Evolutionary conservation across 2,329 filamentous ascomycete species (phyloP), one percentile per base, ranked within the genome.

Genomic region (Cladobotryum protrusum): DNA sequence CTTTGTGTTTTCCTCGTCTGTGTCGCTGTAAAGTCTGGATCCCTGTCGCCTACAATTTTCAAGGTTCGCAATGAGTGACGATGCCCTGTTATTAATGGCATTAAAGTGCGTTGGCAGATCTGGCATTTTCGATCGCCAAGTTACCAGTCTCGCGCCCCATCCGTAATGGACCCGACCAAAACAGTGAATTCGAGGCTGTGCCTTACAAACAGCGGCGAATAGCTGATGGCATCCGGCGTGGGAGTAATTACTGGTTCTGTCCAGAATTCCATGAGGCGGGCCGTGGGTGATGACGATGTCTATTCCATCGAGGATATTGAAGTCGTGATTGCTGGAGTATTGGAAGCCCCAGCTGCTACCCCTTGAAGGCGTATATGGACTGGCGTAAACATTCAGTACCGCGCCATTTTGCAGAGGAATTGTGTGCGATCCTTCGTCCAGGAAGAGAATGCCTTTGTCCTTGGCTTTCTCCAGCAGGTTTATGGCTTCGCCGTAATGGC

Each of bases 81-180:
- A 76, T 3, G 56, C 57, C 0, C 63, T 67, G 43, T 79, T 71
- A 45, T 80, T 71, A 17, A 79, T 74, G 42, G 72, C 71, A 0
- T 66, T 72, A 18, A 77, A 69, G 57, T 78, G 71, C 0, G 71
- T 72, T 3, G 71, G 69, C 0, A 29, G 46, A 1, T 64, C 56
- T 1, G 51, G 56, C 2, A 60, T 52, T 7, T 17, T 32, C 0
- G 46, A 33, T 2, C 70, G 60, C 79, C 78, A 83, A 2, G 66
- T 64, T 0, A 79, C 69, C 2, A 75, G 18, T 49, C 71, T 75
- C 0, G 72, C 65, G 6, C 63, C 69, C 67, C 66, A 70, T 4
- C 57, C 54, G 1, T 55, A 35, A 33, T 68, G 63, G 0, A 65
- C 59, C 42, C 70, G 66, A 2, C 67, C 68, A 42, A 69, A 71